A percentile compares a stretch with the other conserved stretches of the same genome.
These are phyloP conservation scores for Penicillium aurantiogriseum DNA, from an alignment of 2,329 filamentous ascomycete species.

Conservation along the genomic window DNA sequence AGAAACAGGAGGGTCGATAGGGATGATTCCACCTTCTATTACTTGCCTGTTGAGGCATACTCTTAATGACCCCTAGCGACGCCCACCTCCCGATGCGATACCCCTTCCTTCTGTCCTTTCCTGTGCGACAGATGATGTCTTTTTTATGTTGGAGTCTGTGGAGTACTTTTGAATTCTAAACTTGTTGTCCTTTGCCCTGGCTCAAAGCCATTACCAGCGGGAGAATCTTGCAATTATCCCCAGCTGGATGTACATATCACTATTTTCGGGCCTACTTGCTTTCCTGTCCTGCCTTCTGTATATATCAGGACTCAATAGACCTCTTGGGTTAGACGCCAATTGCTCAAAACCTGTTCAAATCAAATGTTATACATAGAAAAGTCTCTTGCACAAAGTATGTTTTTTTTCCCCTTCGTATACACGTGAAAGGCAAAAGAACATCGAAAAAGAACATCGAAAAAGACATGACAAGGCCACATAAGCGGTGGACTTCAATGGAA, in stretches of 20 bases:
- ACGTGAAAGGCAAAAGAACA: too few relatives aligned
- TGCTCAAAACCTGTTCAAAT: too few relatives aligned
- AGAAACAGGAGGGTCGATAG: constrained; percentile 25
- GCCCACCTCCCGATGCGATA: constrained; percentile 23
- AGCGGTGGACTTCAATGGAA: too few relatives aligned
- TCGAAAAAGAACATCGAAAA: too few relatives aligned
- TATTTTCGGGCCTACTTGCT: not conserved
- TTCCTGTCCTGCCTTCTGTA: constrained; percentile 2
- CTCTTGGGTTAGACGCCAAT: not conserved
- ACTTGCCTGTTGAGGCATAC: not conserved
- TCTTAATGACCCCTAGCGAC: constrained; percentile 14
- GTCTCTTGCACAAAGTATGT: too few relatives aligned
- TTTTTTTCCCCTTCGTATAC: too few relatives aligned
- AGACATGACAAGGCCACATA: too few relatives aligned
- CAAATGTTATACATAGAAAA: too few relatives aligned
- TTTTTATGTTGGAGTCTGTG: constrained; percentile 16
- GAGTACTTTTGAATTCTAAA: constrained; percentile 10
- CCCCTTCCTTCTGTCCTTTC: constrained; percentile 15
- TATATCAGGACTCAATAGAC: constrained; percentile 15
- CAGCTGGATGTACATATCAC: constrained; percentile 15
- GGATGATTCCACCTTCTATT: constrained; percentile 21
- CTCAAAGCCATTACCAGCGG: not conserved
- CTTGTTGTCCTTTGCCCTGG: not conserved
- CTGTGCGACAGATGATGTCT: constrained; percentile 2
- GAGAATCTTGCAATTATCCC: not conserved